Percentiles rank a stretch among this genome's conserved stretches.
Conservation (phyloP, 176 grass and related monocot species). For the Triticum dicoccoides region DNA sequence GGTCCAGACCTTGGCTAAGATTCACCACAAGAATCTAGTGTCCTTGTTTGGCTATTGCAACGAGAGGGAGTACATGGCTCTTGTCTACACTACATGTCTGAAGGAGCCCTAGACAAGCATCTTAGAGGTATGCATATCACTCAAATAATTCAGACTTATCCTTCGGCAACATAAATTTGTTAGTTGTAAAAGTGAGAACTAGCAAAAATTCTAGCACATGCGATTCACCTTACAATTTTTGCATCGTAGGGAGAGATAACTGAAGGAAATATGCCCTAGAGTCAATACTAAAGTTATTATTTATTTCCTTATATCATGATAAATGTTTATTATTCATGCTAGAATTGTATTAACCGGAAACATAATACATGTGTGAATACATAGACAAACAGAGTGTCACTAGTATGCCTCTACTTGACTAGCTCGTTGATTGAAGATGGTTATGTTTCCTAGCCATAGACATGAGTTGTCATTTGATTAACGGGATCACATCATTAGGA, state of each 20-base stretch:
- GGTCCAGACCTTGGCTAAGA: neutral
- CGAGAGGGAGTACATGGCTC: neutral
- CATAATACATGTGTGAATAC: too few species aligned
- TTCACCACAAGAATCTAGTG: neutral
- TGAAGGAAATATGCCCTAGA: too few species aligned
- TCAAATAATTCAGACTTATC: neutral
- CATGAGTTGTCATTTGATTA: too few species aligned
- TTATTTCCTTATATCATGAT: too few species aligned
- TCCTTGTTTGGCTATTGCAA: neutral
- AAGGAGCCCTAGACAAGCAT: neutral
- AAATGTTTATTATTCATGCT: too few species aligned
- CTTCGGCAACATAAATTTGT: neutral
- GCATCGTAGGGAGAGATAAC: neutral
- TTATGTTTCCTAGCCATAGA: too few species aligned
- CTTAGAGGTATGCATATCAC: neutral
- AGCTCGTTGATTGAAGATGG: too few species aligned
- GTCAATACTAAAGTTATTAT: too few species aligned
- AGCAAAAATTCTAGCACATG: neutral
- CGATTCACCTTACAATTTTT: neutral
- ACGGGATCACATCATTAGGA: too few species aligned
- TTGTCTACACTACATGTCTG: neutral
- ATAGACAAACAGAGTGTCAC: too few species aligned
- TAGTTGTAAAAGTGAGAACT: neutral
- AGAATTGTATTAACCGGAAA: too few species aligned
- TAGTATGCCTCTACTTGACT: too few species aligned